Base-by-base conservation (phyloP, 2,329 filamentous ascomycete genomes). In the Plenodomus tracheiphilus region DNA sequence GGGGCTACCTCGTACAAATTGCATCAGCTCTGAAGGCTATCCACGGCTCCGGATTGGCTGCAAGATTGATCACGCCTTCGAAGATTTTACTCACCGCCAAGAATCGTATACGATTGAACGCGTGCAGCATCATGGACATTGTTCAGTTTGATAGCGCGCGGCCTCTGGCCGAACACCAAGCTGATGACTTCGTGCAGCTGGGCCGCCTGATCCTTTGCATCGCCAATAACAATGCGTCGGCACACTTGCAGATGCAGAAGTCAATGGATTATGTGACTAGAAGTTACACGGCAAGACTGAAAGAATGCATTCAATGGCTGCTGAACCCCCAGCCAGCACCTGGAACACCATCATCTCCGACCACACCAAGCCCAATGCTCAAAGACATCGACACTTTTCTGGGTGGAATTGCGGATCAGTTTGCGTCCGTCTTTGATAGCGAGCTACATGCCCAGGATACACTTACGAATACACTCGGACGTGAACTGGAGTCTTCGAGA, bases 1-100 rank as follows among this genome's bases (percentile, higher is more conserved):
- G 94, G 94, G 85, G 85, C 38, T 99, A 97, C 69, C 85, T 97
- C 51, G 88, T 92, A 5, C 94, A 99, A 71, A 87, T 99, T 53
- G 86, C 91, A 34, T 94, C 88, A 56, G 94, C 90, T 1, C 77
- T 99, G 30, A 93, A 90, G 67, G 83, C 88, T 0, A 93, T 99
- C 34, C 94, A 99, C 68, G 80, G 81, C 11, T 83, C 82, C 46
- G 88, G 89, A 17, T 79, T 97, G 35, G 93, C 94, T 18, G 93
- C 92, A 32, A 84, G 92, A 41, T 87, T 93, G 43, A 85, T 99
- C 39, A 90, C 94, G 50, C 81, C 89, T 11, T 93, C 85, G 73
- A 97, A 97, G 71, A 86, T 99, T 48, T 81, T 99, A 15, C 69
- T 97, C 18, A 97, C 93, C 0, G 88, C 91, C 38, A 96, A 93